Evolutionary conservation across 2,329 filamentous ascomycete genomes (phyloP), one percentile per base, ranked within the genome.

Genomic region (Pseudogymnoascus sp.): DNA sequence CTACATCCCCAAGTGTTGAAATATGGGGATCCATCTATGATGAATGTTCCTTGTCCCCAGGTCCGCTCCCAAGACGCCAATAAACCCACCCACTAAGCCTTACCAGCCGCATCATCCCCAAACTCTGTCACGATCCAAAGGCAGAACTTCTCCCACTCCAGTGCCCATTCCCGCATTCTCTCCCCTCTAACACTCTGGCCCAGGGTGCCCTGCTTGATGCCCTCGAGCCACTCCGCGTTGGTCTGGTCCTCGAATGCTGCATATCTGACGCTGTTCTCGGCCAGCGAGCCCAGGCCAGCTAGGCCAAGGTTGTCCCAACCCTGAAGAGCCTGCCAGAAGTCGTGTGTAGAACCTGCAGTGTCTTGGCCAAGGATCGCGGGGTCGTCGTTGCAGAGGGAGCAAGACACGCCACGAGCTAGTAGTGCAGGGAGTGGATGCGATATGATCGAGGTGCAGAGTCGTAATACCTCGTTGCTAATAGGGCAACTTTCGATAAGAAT

Each of bases 301-400:
- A 97, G 80, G 0, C 93, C 95, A 12, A 97, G 83, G 71, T 96
- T 96, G 65, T 96, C 88, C 85, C 93, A 95, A 0, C 90, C 93
- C 75, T 96, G 92, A 18, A 97, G 78, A 1, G 90, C 89, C 75
- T 96, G 91, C 91, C 91, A 97, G 75, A 96, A 96, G 76, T 97
- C 92, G 75, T 96, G 90, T 1, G 89, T 93, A 82, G 95, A 87
- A 39, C 91, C 91, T 26, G 86, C 88, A 5, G 83, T 85, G 64
- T 90, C 90, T 71, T 96, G 90, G 7, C 93, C 93, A 5, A 96
- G 80, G 71, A 97, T 91, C 0, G 89, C 90, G 1, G 92, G 93
- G 72, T 96, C 92, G 73, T 97, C 93, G 72, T 96, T 96, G 77
- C 88, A 91, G 8, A 99, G 83, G 10, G 88, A 86, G 70, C 92